Base-by-base conservation (phyloP, 768 basidiomycete species). In the Collybiopsis confluens region DNA sequence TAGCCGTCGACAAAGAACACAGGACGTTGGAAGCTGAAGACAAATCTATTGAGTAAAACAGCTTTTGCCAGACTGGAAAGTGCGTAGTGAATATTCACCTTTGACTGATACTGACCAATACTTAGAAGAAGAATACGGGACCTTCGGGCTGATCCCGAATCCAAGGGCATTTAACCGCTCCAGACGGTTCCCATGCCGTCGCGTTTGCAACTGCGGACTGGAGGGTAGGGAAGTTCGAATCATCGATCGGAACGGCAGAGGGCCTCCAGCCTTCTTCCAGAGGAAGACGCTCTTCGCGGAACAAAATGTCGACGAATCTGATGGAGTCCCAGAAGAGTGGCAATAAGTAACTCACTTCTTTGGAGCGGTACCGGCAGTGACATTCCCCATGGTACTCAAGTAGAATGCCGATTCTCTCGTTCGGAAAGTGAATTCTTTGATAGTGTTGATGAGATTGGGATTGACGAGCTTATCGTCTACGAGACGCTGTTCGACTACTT, bases 251-350 rank as follows among this genome's bases (percentile, higher is more conserved):
- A 2, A 52, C 46, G 9, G 48, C 30, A 1, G 60, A 48, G 2
- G 45, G 42, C n/a, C 35, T 55, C 60, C 60, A 61, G n/a, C 60
- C 60, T 43, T 61, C 60, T 15, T 54, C 58, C 11, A 59, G 54
- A 13, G 60, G 60, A 16, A 61, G 36, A 1, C 58, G 55, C 26
- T 61, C 60, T 46, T 61, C 55, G 5, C 55, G 43, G 56, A 61
- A 61, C 55, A 61, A 52, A 36, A 57, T 56, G 7, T 59, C 43
- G 15, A 61, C 58, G 30, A 61, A 57, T 3, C 60, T n/a, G n/a
- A n/a, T 61, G 36, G 23, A 15, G 27, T n/a, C n/a, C n/a, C n/a
- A 11, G 21, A 21, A 7, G 15, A 24, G 40, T n/a, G 5, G 30
- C 5, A 33, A 13, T 6, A 33, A 33, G 30, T 6, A 13, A 33